These are phyloP conservation scores for Russula sp. DNA, from an alignment of 768 basidiomycete species.

Conservation along the genomic window DNA sequence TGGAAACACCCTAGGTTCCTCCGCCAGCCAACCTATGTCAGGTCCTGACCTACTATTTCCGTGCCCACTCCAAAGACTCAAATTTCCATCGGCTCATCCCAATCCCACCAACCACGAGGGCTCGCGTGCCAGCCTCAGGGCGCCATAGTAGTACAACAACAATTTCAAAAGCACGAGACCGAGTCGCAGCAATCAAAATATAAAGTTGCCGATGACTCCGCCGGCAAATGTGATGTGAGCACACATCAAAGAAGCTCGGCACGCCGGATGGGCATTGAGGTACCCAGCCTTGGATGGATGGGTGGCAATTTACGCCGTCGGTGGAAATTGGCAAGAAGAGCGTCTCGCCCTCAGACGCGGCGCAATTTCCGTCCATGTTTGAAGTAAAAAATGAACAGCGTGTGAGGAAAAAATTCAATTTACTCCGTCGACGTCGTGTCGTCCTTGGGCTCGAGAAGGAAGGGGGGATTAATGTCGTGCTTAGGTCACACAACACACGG, in stretches of 20 bases:
- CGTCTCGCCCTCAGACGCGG: not conserved
- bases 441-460: slow-evolving; percentile 8
- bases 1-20: not conserved
- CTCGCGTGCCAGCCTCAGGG: not conserved
- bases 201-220: slow-evolving; percentile 1
- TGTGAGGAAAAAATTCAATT: slow-evolving; percentile 21
- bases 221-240: slow-evolving; percentile 20
- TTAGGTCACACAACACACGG: slow-evolving; percentile 5
- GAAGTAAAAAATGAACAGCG: slow-evolving; percentile 22
- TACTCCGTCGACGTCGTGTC: slow-evolving; percentile 1
- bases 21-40: not conserved
- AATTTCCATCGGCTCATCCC: not conserved
- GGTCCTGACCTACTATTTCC: slow-evolving; percentile 6
- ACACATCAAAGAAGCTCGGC: slow-evolving; percentile 14
- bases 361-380: slow-evolving; percentile 23
- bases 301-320: slow-evolving; percentile 6
- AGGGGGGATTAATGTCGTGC: not conserved
- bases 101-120: not conserved
- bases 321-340: slow-evolving; percentile 23
- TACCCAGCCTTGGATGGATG: slow-evolving; percentile 21
- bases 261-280: slow-evolving; percentile 14
- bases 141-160: not conserved
- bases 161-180: not conserved
- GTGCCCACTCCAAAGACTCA: not conserved
- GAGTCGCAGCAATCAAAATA: not conserved